A percentile compares a stretch with the other conserved stretches of the same genome.
phyloP scores from a whole-genome alignment of 163 green algal species.

The Botryococcus braunii region DNA sequence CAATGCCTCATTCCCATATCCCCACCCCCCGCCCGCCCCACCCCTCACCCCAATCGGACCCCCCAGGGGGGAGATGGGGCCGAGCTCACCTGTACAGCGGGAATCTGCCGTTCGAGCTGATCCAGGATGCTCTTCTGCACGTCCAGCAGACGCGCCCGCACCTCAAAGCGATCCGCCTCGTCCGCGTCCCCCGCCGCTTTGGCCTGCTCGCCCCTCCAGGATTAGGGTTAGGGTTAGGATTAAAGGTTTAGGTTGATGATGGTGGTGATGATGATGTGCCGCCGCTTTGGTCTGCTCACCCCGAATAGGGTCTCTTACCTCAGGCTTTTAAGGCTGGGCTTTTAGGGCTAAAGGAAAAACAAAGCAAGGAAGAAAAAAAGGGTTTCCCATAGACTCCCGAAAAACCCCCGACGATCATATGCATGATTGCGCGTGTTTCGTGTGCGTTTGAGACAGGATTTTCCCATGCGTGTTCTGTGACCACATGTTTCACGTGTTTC shows the following conservation, averaged over 20 bases:
- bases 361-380: background rate
- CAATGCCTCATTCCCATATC: background rate
- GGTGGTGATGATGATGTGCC: too few relatives aligned
- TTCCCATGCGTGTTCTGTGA: too few relatives aligned
- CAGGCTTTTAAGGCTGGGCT: background rate
- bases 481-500: too few relatives aligned
- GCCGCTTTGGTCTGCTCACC: too few relatives aligned
- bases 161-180: slow-evolving; percentile 38
- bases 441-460: too few relatives aligned
- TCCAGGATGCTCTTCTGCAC: slow-evolving; percentile 43
- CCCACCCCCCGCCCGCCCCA: background rate
- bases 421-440: too few relatives aligned
- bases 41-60: background rate
- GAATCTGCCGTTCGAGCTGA: slow-evolving; percentile 19
- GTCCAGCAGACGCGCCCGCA: slow-evolving; percentile 27
- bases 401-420: too few relatives aligned
- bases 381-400: too few relatives aligned
- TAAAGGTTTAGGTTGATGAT: too few relatives aligned
- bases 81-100: background rate
- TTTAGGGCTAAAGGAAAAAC: background rate
- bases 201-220: slow-evolving; percentile 17
- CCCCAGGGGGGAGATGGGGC: background rate
- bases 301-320: background rate
- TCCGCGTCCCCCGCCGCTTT: slow-evolving; percentile 42
- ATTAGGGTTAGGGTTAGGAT: background rate